These are phyloP conservation scores for Cardamine chenopodiifolia DNA, from an alignment of 345 rosid genomes.

Conservation along the genomic window DNA sequence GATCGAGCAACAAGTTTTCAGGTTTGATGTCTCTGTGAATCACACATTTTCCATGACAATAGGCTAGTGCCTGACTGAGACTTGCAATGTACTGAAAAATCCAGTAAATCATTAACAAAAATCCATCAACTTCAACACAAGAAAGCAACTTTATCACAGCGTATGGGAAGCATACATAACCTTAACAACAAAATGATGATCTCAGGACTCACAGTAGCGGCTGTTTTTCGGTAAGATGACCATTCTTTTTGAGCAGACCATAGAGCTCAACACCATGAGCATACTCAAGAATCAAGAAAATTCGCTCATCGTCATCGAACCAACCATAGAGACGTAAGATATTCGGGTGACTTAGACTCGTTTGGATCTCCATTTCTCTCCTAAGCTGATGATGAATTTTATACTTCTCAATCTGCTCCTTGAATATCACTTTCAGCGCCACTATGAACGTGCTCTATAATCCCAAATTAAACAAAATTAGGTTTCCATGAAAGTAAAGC, in stretches of 20 bases:
- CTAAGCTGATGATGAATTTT: constrained; percentile 73
- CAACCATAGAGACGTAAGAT: constrained; percentile 83
- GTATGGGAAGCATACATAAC: constrained; percentile 15
- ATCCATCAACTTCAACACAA: not conserved
- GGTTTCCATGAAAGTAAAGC: constrained; percentile 13
- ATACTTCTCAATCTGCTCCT: constrained; percentile 87
- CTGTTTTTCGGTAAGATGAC: constrained; percentile 67
- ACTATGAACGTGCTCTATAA: constrained; percentile 68
- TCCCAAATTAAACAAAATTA: not conserved
- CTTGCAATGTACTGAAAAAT: constrained; percentile 84
- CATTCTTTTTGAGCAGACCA: constrained; percentile 58
- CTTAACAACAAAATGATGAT: constrained; percentile 10
- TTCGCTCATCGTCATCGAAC: constrained; percentile 75
- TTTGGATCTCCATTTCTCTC: constrained; percentile 94
- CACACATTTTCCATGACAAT: constrained; percentile 89
- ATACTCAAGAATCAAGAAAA: constrained; percentile 92
- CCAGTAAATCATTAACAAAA: not conserved
- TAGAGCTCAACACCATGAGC: constrained; percentile 93
- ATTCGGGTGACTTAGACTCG: constrained; percentile 68
- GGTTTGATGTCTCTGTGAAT: constrained; percentile 99
- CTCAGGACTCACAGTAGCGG: constrained; percentile 65
- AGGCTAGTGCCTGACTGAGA: constrained; percentile 80
- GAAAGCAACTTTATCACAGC: not conserved
- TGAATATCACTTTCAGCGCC: constrained; percentile 86
- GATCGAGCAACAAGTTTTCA: constrained; percentile 93